These are phyloP conservation scores for Annulohypoxylon nitens DNA, from an alignment of 495 filamentous ascomycete species.

Conservation along the genomic window DNA sequence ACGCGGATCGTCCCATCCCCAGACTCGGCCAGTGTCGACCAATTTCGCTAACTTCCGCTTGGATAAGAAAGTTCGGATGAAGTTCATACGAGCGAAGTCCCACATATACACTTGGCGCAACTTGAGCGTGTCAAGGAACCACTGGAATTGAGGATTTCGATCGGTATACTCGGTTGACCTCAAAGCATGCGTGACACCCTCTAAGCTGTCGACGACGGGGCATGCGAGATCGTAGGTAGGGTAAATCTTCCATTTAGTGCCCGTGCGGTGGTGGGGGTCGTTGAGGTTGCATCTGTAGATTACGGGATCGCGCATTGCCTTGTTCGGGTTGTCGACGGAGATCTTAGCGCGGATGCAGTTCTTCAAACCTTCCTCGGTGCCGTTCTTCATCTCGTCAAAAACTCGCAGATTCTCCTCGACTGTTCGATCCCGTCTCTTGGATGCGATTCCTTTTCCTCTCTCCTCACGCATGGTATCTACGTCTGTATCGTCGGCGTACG, in stretches of 20 bases:
- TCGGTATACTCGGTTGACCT: slow-evolving; percentile 98
- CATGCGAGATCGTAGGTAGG: slow-evolving; percentile 96
- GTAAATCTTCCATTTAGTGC: slow-evolving; percentile 92
- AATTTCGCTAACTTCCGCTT: slow-evolving; percentile 97
- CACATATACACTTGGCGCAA: slow-evolving; percentile 93
- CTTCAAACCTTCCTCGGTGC: slow-evolving; percentile 77
- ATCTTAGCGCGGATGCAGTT: slow-evolving; percentile 94
- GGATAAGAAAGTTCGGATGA: slow-evolving; percentile 87
- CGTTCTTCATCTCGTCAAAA: slow-evolving; percentile 91
- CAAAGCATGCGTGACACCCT: slow-evolving; percentile 95
- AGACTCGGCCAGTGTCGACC: slow-evolving; percentile 86
- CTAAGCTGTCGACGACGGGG: slow-evolving; percentile 89
- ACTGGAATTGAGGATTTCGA: slow-evolving; percentile 96
- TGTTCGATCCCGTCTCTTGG: slow-evolving; percentile 78
- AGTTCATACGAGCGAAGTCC: slow-evolving; percentile 98
- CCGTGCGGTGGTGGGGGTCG: slow-evolving; percentile 88
- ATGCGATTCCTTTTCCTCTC: slow-evolving; percentile 80
- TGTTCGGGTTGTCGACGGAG: slow-evolving; percentile 84
- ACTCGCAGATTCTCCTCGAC: slow-evolving; percentile 82
- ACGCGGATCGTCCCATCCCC: slow-evolving; percentile 95
- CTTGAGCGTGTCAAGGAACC: slow-evolving; percentile 89
- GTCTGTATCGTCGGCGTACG: slow-evolving; percentile 91
- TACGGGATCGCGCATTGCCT: slow-evolving; percentile 89
- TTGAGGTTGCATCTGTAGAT: slow-evolving; percentile 90
- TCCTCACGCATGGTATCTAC: slow-evolving; percentile 87